A percentile compares a stretch with the other conserved stretches of the same genome.
Evolutionary conservation across 192 early-diverging fungal species (phyloP).

Genomic region (Haplosporangium gracile): DNA sequence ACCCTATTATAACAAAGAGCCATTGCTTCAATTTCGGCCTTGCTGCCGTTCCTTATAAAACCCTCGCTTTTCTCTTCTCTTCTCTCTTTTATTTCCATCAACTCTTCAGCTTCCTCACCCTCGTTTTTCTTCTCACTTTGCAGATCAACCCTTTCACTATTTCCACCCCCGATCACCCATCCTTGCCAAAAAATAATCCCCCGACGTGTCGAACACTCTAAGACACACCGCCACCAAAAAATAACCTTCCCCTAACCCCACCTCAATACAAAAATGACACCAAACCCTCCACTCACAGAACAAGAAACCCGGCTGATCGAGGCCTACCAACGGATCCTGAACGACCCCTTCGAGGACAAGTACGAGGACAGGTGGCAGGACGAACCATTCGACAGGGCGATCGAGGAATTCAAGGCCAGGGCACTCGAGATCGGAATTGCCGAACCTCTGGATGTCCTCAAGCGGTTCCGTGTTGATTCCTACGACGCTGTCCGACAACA

Average conservation of each 20-base stretch:
- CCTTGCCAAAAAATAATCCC: neutral
- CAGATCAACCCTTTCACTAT: neutral
- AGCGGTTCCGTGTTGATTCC: conserved; percentile 28
- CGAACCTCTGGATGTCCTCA: conserved; percentile 47
- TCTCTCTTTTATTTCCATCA: neutral
- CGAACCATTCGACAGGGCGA: conserved; percentile 34
- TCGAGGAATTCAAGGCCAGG: conserved; percentile 37
- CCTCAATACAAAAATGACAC: conserved; percentile 12
- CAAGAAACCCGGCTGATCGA: conserved; percentile 27
- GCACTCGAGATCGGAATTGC: conserved; percentile 39
- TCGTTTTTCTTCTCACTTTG: neutral
- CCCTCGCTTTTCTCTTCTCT: neutral
- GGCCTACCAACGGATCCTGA: conserved; percentile 39
- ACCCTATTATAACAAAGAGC: neutral
- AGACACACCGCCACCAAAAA: neutral
- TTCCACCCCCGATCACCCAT: neutral
- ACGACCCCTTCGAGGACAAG: conserved; percentile 53
- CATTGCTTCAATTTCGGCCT: neutral
- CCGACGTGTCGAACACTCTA: neutral
- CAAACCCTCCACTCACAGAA: conserved; percentile 16
- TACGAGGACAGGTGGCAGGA: conserved; percentile 54
- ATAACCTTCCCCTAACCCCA: neutral
- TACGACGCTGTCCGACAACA: conserved; percentile 35
- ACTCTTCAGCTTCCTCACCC: neutral
- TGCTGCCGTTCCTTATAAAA: neutral